Base-by-base conservation (phyloP, 2,329 filamentous ascomycete species). In the Xylaria polymorpha region DNA sequence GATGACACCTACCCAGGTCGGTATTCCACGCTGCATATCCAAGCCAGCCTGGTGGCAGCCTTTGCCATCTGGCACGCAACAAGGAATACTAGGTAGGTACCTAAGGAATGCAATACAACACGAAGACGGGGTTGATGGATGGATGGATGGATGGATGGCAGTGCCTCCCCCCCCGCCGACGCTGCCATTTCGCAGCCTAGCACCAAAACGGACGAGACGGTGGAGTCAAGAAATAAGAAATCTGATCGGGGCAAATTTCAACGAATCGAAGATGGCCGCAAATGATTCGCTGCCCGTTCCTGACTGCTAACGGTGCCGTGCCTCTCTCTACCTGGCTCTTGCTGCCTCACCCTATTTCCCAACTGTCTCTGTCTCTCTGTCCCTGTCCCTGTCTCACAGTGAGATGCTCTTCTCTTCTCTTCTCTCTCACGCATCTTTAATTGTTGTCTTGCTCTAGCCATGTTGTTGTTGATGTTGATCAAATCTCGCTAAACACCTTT, bases 221-320 rank as follows among this genome's bases (percentile, higher is more conserved):
- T 66, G 67, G 59, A 63, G 43, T 25, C 22, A 12, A 25, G 39
- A 18, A 51, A 29, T 55, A 12, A 25, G 39, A 18, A 51, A 29
- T 55, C 32, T 59, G 46, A 59, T 68, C 55, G 48, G 66, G 25
- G 57, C 66, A 51, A 68, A 65, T 68, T 57, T 68, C 50, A 57
- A 4, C 41, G 43, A 57, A 61, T 68, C 25, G 22, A 37, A 61
- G 48, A 51, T 44, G 35, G 37, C 25, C 32, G 32, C 22, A 39
- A 41, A 50, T 58, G 59, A 63, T 62, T 58, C 37, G 60, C 41
- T 41, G 32, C 43, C 41, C 22, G 48, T 32, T 18, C 37, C 48
- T 55, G 46, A 43, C 35, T 56, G 37, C 50, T 56, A 20, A 29
- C 53, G 18, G n/a, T 53, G 35, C 46, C 32, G n/a, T 32, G 37